Evolutionary conservation across 805 yeast species (phyloP).

Genomic region (Nakazawaea wyomingensis): DNA sequence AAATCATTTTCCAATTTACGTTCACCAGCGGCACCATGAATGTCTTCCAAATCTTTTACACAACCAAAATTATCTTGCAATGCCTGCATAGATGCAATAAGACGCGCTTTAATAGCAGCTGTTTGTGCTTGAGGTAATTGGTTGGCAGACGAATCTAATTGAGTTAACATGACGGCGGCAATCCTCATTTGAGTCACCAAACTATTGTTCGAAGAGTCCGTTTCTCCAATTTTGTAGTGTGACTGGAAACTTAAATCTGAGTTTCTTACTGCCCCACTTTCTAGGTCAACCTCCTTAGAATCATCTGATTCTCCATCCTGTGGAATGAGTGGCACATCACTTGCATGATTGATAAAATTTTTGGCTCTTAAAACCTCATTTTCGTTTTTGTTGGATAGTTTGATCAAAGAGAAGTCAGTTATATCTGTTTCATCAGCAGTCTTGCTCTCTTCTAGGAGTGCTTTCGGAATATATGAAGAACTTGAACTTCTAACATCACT

Average conservation of each 20-base stretch:
- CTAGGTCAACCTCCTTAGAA: background rate
- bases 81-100: slow-evolving; percentile 69
- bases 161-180: slow-evolving; percentile 92
- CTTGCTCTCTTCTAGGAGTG: background rate
- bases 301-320: slow-evolving; percentile 10
- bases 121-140: slow-evolving; percentile 54
- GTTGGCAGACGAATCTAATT: slow-evolving; percentile 63
- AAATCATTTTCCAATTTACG: slow-evolving; percentile 89
- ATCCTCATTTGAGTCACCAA: slow-evolving; percentile 92
- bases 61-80: slow-evolving; percentile 62
- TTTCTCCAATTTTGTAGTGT: slow-evolving; percentile 18
- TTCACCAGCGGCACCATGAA: slow-evolving; percentile 77
- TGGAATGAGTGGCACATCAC: slow-evolving; percentile 35
- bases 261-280: slow-evolving; percentile 14
- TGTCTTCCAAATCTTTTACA: slow-evolving; percentile 41
- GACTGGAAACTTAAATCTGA: slow-evolving; percentile 23
- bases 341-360: slow-evolving; percentile 31
- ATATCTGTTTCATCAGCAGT: slow-evolving; percentile 56
- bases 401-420: slow-evolving; percentile 67
- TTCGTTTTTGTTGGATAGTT: slow-evolving; percentile 41
- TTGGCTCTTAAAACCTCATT: slow-evolving; percentile 38
- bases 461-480: background rate
- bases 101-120: slow-evolving; percentile 59
- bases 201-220: slow-evolving; percentile 32
- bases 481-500: slow-evolving; percentile 7